Evolutionary conservation across 2,329 filamentous ascomycete genomes (phyloP).

Genomic region (Ascomycota sp.): DNA sequence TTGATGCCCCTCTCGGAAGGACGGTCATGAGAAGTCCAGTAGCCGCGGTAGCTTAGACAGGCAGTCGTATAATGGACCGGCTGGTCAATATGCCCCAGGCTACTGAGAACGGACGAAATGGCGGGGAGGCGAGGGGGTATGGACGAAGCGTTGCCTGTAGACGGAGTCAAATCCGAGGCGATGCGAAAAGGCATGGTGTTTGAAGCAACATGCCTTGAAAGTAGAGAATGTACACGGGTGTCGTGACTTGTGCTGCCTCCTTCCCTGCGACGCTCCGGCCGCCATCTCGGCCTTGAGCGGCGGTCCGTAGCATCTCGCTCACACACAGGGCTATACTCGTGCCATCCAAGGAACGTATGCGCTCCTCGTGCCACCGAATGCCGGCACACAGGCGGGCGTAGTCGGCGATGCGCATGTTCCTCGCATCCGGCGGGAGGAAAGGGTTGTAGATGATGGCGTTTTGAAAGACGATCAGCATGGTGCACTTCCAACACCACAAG

Average conservation of each 20-base stretch:
- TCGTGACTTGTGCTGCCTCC: constrained; percentile 1
- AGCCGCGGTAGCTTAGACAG: constrained; percentile 44
- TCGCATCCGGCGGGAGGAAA: constrained; percentile 46
- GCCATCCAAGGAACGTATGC: constrained; percentile 37
- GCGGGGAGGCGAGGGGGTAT: constrained; percentile 33
- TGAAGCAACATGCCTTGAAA: constrained; percentile 24
- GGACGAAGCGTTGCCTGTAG: constrained; percentile 35
- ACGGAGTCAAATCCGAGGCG: background rate
- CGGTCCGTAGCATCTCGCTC: constrained; percentile 22
- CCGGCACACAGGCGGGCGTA: constrained; percentile 36
- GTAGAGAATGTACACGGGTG: constrained; percentile 30
- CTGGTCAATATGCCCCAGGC: constrained; percentile 17
- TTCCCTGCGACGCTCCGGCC: constrained; percentile 1
- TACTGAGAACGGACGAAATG: constrained; percentile 27
- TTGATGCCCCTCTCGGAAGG: constrained; percentile 50
- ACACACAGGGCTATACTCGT: constrained; percentile 40
- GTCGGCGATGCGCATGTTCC: constrained; percentile 41
- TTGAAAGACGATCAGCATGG: constrained; percentile 56
- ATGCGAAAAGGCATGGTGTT: background rate
- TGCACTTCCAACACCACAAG: constrained; percentile 44
- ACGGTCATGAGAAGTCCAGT: constrained; percentile 54
- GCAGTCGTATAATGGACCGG: constrained; percentile 23
- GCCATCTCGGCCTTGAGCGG: no score
- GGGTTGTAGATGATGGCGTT: constrained; percentile 70
- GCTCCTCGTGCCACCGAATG: constrained; percentile 44